These are phyloP conservation scores for Cymodocea nodosa DNA, from an alignment of 116 monocot genomes.

Conservation along the genomic window DNA sequence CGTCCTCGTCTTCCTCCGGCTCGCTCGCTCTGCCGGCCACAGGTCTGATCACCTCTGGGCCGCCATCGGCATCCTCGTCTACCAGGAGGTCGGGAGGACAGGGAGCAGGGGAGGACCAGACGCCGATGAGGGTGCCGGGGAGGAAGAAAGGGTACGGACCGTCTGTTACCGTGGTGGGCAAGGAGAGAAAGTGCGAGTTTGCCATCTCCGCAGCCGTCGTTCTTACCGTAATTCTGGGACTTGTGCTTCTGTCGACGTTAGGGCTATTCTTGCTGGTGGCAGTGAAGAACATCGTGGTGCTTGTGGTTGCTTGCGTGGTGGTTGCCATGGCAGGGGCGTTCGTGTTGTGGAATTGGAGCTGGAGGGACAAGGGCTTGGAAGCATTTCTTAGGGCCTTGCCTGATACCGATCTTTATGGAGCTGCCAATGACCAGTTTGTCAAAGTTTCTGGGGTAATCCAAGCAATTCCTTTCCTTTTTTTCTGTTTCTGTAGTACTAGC, in stretches of 20 bases:
- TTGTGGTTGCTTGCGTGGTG: constrained; percentile 25
- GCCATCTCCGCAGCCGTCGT: constrained; percentile 33
- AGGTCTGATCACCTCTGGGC: constrained; percentile 23
- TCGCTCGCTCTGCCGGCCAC: constrained; percentile 9
- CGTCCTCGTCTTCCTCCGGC: constrained; percentile 11
- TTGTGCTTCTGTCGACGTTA: constrained; percentile 10
- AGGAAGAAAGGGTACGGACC: constrained; percentile 14
- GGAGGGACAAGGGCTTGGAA: constrained; percentile 28
- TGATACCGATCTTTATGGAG: constrained; percentile 44
- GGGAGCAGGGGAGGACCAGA: not conserved
- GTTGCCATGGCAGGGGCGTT: constrained; percentile 20
- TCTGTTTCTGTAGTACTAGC: not conserved
- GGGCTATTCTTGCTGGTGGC: constrained; percentile 48
- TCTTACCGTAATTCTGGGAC: constrained; percentile 19
- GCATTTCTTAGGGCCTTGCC: constrained; percentile 30
- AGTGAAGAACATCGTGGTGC: constrained; percentile 40
- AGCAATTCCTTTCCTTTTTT: not conserved
- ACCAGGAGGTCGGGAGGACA: constrained; percentile 9
- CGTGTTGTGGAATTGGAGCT: constrained; percentile 36
- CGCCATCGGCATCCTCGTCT: constrained; percentile 4
- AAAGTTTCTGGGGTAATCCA: constrained; percentile 52
- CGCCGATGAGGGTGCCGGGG: not conserved
- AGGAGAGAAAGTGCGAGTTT: constrained; percentile 22
- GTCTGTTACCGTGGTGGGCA: constrained; percentile 30
- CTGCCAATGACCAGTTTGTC: constrained; percentile 43